Conservation (phyloP, 768 basidiomycete genomes). For the Mycena olivaceomarginata region DNA sequence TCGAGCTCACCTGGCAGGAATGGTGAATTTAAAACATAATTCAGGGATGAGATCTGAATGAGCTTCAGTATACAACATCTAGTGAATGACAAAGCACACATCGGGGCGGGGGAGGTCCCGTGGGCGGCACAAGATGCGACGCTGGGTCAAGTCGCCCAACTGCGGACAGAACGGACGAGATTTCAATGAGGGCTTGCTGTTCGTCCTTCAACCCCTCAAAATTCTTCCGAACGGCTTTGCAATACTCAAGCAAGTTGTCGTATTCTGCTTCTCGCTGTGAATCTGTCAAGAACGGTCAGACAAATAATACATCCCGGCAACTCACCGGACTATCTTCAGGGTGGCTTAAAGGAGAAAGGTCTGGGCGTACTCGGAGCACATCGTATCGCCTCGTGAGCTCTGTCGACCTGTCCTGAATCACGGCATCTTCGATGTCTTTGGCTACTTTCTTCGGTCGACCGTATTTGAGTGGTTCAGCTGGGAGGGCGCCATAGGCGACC, state of each 20-base stretch:
- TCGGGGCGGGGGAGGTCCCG: constrained; percentile 68
- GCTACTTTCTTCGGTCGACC: constrained; percentile 60
- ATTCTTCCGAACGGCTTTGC: constrained; percentile 75
- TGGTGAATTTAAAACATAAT: constrained; percentile 80
- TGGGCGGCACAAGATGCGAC: constrained; percentile 60
- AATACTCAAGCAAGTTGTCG: constrained; percentile 79
- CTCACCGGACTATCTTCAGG: constrained; percentile 79
- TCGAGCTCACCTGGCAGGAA: constrained; percentile 79
- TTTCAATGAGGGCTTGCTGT: constrained; percentile 84
- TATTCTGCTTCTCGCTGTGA: constrained; percentile 77
- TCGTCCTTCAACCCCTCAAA: constrained; percentile 78
- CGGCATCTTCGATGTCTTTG: constrained; percentile 73
- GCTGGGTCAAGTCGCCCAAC: constrained; percentile 78
- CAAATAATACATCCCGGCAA: constrained; percentile 38
- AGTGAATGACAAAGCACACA: constrained; percentile 64
- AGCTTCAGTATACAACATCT: constrained; percentile 15
- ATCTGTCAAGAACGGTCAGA: constrained; percentile 20
- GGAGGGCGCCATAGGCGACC: constrained; percentile 70
- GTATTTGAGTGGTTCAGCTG: constrained; percentile 68
- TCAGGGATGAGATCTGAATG: constrained; percentile 88
- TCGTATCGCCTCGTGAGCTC: constrained; percentile 86
- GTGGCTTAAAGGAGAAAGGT: constrained; percentile 85
- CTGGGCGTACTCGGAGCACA: constrained; percentile 72
- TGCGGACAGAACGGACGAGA: constrained; percentile 68
- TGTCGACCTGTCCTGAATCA: constrained; percentile 86